Percentiles rank a stretch among this genome's conserved stretches.
Conservation (phyloP, 805 yeast species). For the Kuraishia borneana region DNA sequence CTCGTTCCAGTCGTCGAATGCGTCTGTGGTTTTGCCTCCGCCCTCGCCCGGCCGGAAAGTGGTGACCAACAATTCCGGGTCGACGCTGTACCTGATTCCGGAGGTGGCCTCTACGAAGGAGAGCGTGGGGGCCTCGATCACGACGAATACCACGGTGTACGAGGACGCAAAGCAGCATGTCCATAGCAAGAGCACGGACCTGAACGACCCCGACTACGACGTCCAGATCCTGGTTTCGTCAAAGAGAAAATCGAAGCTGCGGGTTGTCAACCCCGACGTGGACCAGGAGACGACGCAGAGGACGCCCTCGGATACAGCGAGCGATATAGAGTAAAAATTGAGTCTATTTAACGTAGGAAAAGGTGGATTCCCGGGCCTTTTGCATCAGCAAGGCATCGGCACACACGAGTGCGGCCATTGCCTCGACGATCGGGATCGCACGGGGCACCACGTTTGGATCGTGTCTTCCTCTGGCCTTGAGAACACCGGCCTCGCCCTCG, state of each 20-base stretch:
- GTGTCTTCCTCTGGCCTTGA: conserved; percentile 96
- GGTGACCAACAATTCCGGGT: conserved; percentile 6
- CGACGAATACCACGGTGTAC: conserved; percentile 3
- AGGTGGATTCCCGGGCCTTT: conserved; percentile 64
- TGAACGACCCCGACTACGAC: conserved; percentile 39
- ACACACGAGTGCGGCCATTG: conserved; percentile 92
- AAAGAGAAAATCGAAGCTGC: conserved; percentile 44
- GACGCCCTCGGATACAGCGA: not conserved
- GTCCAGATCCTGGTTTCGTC: conserved; percentile 67
- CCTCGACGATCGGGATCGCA: conserved; percentile 96
- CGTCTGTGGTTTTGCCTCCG: conserved; percentile 1
- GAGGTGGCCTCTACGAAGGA: conserved; percentile 10
- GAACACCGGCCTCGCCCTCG: conserved; percentile 77
- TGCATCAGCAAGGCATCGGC: conserved; percentile 83
- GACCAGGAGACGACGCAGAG: conserved; percentile 2
- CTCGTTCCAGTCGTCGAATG: conserved; percentile 18
- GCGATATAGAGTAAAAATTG: not conserved
- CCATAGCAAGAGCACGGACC: conserved; percentile 18
- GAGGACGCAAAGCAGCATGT: conserved; percentile 7
- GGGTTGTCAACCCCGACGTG: conserved; percentile 53
- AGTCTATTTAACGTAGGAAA: conserved; percentile 7
- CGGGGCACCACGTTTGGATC: conserved; percentile 98
- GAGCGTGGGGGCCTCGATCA: too few species aligned
- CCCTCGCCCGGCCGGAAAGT: not conserved
- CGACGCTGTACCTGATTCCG: conserved; percentile 15